Base-by-base conservation (phyloP, 208 protist species). In the Leptomonas pyrrhocoris region DNA sequence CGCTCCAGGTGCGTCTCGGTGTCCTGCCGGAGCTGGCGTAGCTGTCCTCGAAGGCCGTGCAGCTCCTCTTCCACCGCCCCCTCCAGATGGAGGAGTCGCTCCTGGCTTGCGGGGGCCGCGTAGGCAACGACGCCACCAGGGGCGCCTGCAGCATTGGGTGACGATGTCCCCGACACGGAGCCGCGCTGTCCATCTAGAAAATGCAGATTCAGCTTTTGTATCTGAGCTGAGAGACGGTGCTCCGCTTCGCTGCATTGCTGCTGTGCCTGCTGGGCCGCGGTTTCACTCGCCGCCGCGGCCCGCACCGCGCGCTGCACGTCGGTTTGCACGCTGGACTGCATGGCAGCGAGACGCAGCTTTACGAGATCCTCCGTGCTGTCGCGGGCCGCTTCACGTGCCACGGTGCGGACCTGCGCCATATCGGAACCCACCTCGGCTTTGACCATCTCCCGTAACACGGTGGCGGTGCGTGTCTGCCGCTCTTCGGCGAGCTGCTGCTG, bases 341-440 rank as follows among this genome's bases (percentile, higher is more conserved):
- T 30, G 8, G 80, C 80, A 19, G 73, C 59, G 59, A 94, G 55
- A 5, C 84, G 85, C 46, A 88, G 57, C 45, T 81, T 77, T 48
- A 96, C 63, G 40, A 92, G 58, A 15, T 88, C 86, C 59, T 93
- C 88, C 6, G 78, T 76, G 50, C 75, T 77, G n/a, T 81, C 81
- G 23, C 86, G 74, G 12, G 91, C 88, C 27, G 83, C 81, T 48
- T 96, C 88, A 11, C 91, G 81, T 0, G 91, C 91, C 11, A 92
- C 51, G 34, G 80, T 73, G 50, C 91, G 91, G 65, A 94, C 77
- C 15, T 79, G 78, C 69, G 93, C 85, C 55, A 94, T 73, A 58
- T 91, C 91, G 9, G 80, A 54, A 30, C 63, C 78, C 2, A 96
- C 74, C 66, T 85, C 79, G 18, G 72, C 53, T 40, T 81, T 80